These are phyloP conservation scores for Arthrinium puccinioides DNA, from an alignment of 2,329 filamentous ascomycete genomes.

Conservation along the genomic window DNA sequence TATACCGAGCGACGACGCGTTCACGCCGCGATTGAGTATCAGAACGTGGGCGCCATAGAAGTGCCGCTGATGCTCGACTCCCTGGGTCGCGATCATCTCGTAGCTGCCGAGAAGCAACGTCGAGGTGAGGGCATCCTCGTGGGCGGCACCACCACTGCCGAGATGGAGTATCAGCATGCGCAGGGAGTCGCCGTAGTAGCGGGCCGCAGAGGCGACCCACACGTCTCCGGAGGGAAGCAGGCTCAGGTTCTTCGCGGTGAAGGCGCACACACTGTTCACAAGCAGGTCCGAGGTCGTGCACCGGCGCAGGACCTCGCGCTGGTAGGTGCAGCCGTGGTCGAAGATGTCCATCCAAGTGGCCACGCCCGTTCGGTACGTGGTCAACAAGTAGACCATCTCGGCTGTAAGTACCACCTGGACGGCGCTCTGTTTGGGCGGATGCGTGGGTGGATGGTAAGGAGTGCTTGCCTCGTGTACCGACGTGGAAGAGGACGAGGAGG, in stretches of 20 bases:
- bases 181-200: constrained; percentile 6
- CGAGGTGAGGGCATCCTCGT: constrained; percentile 4
- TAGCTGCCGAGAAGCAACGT: constrained; percentile 6
- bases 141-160: neutral
- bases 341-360: constrained; percentile 8
- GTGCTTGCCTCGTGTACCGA: too few species aligned
- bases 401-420: neutral
- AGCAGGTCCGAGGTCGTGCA: constrained; percentile 3
- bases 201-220: constrained; percentile 1
- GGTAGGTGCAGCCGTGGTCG: constrained; percentile 3
- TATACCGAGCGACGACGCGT: constrained; percentile 1
- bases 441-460: too few species aligned
- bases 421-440: too few species aligned
- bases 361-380: constrained; percentile 1
- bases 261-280: constrained; percentile 4
- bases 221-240: constrained; percentile 1
- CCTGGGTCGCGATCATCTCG: constrained; percentile 3
- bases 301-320: constrained; percentile 1
- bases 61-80: constrained; percentile 3
- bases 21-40: constrained; percentile 1
- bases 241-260: constrained; percentile 6
- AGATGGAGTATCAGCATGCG: constrained; percentile 3
- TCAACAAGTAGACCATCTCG: constrained; percentile 3
- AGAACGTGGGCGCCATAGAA: constrained; percentile 1
- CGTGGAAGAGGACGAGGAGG: too few species aligned